Evolutionary conservation across 345 rosid species (phyloP), one percentile per base, ranked within the genome.

Genomic region (Melaleuca alternifolia): DNA sequence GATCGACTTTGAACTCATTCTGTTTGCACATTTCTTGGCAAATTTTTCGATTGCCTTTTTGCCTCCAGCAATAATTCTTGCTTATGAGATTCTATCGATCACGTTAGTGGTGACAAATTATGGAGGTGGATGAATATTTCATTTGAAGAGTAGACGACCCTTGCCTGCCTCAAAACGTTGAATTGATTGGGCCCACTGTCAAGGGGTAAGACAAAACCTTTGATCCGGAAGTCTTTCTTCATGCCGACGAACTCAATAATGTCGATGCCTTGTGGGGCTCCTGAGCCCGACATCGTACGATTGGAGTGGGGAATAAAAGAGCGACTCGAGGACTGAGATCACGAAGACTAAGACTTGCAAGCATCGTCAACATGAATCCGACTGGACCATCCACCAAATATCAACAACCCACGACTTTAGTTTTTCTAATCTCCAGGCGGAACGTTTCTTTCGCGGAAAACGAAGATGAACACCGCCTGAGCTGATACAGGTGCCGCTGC

Each of bases 41-140:
- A 41, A 41, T 41, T 41, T 4, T 41, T 41, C 41, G 3, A 41
- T 41, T 4, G 41, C 41, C 41, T 41, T 41, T 41, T 41, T 41
- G 41, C 41, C 41, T 4, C 41, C 41, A 41, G 4, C 41, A 41
- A 24, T 56, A 23, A 61, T 61, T 28, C 71, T 28, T n/a, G 71
- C 1, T 6, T n/a, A 61, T n/a, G 28, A n/a, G 5, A 61, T 61
- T n/a, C 1, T 9, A n/a, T 6, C 0, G 4, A n/a, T n/a, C 3
- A 0, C 12, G 14, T 61, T 0, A 61, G 71, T n/a, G 0, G 71
- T 13, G 37, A n/a, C 10, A 12, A 61, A 56, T 13, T 6, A 6
- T 61, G 18, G 71, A n/a, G 1, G 33, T 14, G n/a, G 71, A 28
- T 11, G 15, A 28, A 11, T 12, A 59, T 26, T n/a, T n/a, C n/a